Percentiles rank a stretch among this genome's conserved stretches.
phyloP scores from a whole-genome alignment of 1,284 basidiomycete genomes.

The Puccinia novopanici region DNA sequence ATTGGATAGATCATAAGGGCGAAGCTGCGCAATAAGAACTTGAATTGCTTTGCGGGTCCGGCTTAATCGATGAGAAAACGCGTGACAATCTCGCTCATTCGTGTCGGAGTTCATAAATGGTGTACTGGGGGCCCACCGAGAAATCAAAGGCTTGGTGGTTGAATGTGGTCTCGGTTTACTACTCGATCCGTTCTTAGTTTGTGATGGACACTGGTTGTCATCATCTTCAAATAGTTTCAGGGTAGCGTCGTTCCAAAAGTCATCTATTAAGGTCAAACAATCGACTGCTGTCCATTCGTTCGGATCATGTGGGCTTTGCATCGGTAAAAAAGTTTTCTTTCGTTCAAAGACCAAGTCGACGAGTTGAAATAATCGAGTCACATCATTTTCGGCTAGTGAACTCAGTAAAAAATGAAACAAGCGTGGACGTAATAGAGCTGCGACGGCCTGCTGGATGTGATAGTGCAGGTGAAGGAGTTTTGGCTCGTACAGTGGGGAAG shows the following conservation, averaged over 20 bases:
- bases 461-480: slow-evolving; percentile 35
- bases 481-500: slow-evolving; percentile 14
- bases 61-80: neutral
- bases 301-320: slow-evolving; percentile 25
- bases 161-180: slow-evolving; percentile 1
- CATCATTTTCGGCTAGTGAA: neutral
- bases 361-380: slow-evolving; percentile 19
- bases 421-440: slow-evolving; percentile 13
- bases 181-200: neutral
- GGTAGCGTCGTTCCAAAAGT: slow-evolving; percentile 39
- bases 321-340: neutral
- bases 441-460: slow-evolving; percentile 30
- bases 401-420: slow-evolving; percentile 8
- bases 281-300: slow-evolving; percentile 30
- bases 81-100: neutral
- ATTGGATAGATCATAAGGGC: slow-evolving; percentile 2
- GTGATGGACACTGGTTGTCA: neutral
- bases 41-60: slow-evolving; percentile 34
- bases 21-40: slow-evolving; percentile 28
- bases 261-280: slow-evolving; percentile 35
- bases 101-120: slow-evolving; percentile 5
- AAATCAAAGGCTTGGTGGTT: neutral
- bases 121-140: slow-evolving; percentile 33
- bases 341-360: slow-evolving; percentile 18
- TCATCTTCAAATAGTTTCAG: slow-evolving; percentile 30